Evolutionary conservation across 768 basidiomycete species (phyloP), one percentile per base, ranked within the genome.

Genomic region (Mrakia blollopis): DNA sequence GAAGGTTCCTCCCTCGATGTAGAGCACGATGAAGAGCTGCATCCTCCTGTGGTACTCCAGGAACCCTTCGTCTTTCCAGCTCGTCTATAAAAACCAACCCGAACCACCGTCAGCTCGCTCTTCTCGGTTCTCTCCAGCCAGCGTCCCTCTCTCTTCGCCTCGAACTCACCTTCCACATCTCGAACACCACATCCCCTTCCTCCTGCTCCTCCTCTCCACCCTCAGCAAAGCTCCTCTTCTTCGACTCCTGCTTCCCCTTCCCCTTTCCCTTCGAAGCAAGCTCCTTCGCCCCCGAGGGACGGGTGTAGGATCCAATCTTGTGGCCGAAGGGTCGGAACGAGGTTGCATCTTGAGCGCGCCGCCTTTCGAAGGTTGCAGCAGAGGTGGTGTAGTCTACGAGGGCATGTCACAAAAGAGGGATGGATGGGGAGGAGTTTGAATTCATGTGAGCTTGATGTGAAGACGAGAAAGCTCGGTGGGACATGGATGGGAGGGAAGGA

Each of bases 1-100:
- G 83, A 94, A 98, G 18, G 92, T 93, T 3, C 95, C 97, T 16
- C 88, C 97, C 82, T 99, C 97, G 80, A 99, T 94, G 84, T 93
- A 98, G 8, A 99, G 86, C 74, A 96, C 83, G 79, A 98, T 93
- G 83, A 97, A 98, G 70, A 98, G 82, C 84, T 98, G 97, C 91
- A 97, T 96, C 73, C 89, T 86, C 25, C 91, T 87, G 81, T 98
- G 96, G 78, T 93, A 94, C 83, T 96, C 93, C 81, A 86, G 87
- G 85, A 98, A 98, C 18, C 92, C 95, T 10, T 91, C 88, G 0
- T 93, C 92, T 76, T 89, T 83, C 89, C 92, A 94, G 30, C 89
- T 95, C 28, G 89, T 85, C 94, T 98, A 80, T 39, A 0, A 8
- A 10, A 9, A 1, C 25, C 72, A 50, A 68, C 0, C 3, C 5